These are phyloP conservation scores for Rosa chinensis DNA, from an alignment of 306 rosid genomes.

Conservation along the genomic window DNA sequence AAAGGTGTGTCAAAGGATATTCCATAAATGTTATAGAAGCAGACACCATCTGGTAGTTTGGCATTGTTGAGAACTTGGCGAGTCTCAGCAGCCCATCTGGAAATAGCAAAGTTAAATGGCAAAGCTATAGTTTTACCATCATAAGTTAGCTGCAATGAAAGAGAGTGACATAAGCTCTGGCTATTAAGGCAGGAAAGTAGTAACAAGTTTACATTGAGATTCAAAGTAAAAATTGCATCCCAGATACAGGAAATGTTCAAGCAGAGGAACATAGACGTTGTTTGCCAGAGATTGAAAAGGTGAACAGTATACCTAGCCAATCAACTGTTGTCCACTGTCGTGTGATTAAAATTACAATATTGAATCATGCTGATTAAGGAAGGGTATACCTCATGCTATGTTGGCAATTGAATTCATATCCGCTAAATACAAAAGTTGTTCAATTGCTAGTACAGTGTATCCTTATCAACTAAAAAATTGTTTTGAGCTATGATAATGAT, in stretches of 20 bases:
- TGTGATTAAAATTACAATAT: neutral
- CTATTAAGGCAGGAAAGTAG: conserved; percentile 6
- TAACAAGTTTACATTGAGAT: neutral
- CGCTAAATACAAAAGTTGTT: neutral
- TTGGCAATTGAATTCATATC: neutral
- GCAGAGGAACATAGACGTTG: neutral
- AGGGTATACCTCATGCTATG: neutral
- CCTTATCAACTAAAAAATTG: neutral
- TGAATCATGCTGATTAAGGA: neutral
- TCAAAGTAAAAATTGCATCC: neutral
- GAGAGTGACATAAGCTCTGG: conserved; percentile 26
- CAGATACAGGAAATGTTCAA: neutral
- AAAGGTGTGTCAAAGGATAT: conserved; percentile 74
- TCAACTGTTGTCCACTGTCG: neutral
- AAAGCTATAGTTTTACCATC: conserved; percentile 58
- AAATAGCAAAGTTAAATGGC: conserved; percentile 74
- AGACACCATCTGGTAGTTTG: conserved; percentile 71
- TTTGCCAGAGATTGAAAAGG: neutral
- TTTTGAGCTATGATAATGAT: neutral
- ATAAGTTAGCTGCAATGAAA: conserved; percentile 61
- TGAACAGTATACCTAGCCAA: neutral
- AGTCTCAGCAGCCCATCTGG: conserved; percentile 71
- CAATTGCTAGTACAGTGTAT: neutral
- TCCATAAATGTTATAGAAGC: conserved; percentile 88
- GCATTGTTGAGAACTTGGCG: conserved; percentile 55